These are phyloP conservation scores for Sechiopsis laciniata DNA, from an alignment of 306 rosid genomes.

Conservation along the genomic window DNA sequence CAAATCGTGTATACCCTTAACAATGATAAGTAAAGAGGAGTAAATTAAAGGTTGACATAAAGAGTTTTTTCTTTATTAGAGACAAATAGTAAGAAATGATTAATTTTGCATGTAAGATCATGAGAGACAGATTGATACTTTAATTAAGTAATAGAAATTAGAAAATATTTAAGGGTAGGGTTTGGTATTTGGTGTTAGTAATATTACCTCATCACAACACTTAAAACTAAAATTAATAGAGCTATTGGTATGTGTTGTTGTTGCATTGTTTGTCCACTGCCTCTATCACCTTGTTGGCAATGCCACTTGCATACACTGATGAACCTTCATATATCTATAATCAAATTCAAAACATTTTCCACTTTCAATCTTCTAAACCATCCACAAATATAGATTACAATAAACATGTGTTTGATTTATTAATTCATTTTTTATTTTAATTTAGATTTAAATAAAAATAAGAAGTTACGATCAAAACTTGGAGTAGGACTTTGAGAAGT, in stretches of 20 bases:
- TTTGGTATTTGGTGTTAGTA: not conserved
- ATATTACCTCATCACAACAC: not conserved
- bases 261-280: conserved; percentile 45
- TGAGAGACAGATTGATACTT: not conserved
- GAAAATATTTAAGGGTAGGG: not conserved
- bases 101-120: not conserved
- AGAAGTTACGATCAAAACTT: no score
- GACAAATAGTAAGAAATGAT: not conserved
- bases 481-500: no score
- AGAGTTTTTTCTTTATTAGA: not conserved
- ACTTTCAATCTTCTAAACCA: no score
- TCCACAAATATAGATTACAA: no score
- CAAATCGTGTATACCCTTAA: no score
- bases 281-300: conserved; percentile 53
- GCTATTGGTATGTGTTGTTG: conserved; percentile 5
- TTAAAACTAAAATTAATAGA: no score
- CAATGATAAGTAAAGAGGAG: not conserved
- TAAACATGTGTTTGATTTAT: no score
- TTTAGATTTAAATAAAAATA: no score
- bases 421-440: no score
- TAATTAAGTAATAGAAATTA: not conserved
- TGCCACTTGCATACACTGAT: conserved; percentile 48
- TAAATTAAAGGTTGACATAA: not conserved
- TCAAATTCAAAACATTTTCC: no score
- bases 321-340: conserved; percentile 50